Evolutionary conservation across 2,329 filamentous ascomycete genomes (phyloP), one percentile per base, ranked within the genome.

Genomic region (Furcasterigmium sp.): DNA sequence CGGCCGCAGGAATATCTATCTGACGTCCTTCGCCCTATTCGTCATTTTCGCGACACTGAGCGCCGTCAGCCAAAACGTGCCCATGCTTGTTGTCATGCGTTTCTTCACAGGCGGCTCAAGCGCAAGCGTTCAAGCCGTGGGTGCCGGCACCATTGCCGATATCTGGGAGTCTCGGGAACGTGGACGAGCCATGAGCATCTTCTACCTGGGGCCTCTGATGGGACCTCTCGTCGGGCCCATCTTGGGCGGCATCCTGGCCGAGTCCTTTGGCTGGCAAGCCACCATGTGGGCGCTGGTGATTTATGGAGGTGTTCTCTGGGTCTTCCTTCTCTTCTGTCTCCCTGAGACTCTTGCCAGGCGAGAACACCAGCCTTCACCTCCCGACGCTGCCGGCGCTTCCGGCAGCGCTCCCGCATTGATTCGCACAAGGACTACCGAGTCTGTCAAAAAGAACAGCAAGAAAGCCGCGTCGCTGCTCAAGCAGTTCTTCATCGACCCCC

Each of bases 101-200:
- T 67, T 90, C 50, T 68, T 90, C 6, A 76, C 78, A 35, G 88
- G 88, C 30, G 88, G 87, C 17, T 85, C 87, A 3, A 81, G 87
- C 1, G 87, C 87, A 2, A 87, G 84, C 2, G 87, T 91, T 0
- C 87, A 91, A 59, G 84, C 87, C 8, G 87, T 93, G 8, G 87
- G 88, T 5, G 87, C 87, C 2, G 88, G 88, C 6, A 91, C 87
- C 3, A 87, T 93, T 45, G 82, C 87, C 36, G 87, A 93, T 57
- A 72, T 91, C 11, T 94, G 87, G 84, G 84, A 88, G 50, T 63
- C 80, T 1, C 73, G 69, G 39, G 83, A 91, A 59, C 72, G 88
- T 39, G 88, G 88, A 3, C 70, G 69, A 14, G 87, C 87, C n/a
- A 93, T 93, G 87, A 80, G 85, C 30, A 66, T 87, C 32, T 93